Evolutionary conservation across 129 eudicot genomes (phyloP).

Genomic region (Ambrosia trifida): DNA sequence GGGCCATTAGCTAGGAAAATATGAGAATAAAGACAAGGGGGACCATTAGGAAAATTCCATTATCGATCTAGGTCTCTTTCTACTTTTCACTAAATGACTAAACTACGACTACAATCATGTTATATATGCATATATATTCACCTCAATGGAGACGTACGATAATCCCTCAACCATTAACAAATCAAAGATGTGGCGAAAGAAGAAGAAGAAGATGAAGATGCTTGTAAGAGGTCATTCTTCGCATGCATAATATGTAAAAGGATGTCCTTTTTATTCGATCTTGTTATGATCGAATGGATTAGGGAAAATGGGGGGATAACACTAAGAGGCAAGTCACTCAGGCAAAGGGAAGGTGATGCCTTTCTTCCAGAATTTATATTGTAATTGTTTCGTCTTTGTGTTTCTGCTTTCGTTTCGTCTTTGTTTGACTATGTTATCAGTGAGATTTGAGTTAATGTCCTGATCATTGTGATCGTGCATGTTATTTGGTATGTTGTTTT

Average conservation of each 20-base stretch:
- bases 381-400: slow-evolving; percentile 19
- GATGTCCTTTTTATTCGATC: slow-evolving; percentile 22
- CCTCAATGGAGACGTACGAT: slow-evolving; percentile 9
- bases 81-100: slow-evolving; percentile 24
- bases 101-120: slow-evolving; percentile 18
- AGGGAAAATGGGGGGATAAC: slow-evolving; percentile 17
- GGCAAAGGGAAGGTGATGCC: slow-evolving; percentile 99
- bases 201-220: slow-evolving; percentile 44
- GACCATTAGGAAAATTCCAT: slow-evolving; percentile 51
- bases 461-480: slow-evolving; percentile 25
- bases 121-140: slow-evolving; percentile 24
- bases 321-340: slow-evolving; percentile 74
- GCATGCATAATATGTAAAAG: slow-evolving; percentile 5
- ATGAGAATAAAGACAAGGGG: slow-evolving; percentile 51
- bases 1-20: slow-evolving; percentile 41
- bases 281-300: slow-evolving; percentile 34
- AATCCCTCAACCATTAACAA: slow-evolving; percentile 20
- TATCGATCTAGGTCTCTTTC: slow-evolving; percentile 28
- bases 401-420: slow-evolving; percentile 9
- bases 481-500: slow-evolving; percentile 28
- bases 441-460: slow-evolving; percentile 17
- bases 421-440: slow-evolving; percentile 6
- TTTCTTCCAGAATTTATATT: slow-evolving; percentile 69
- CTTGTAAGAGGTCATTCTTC: slow-evolving; percentile 1
- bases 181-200: slow-evolving; percentile 45